Percentiles rank a stretch among this genome's conserved stretches.
Conservation (phyloP, 345 rosid genomes). For the Ceriops decandra region DNA sequence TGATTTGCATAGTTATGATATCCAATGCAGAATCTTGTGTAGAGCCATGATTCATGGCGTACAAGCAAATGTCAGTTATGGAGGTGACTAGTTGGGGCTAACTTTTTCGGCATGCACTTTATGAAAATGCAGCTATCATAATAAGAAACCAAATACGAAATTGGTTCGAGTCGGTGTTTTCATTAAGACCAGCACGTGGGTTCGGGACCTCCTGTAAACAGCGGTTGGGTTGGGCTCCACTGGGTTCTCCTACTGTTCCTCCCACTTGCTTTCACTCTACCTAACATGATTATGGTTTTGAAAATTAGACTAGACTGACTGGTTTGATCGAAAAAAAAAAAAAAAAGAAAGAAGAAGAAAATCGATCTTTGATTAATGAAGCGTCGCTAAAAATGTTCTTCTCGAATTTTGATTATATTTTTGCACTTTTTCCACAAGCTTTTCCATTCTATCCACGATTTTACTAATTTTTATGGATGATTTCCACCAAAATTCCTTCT, state of each 20-base stretch:
- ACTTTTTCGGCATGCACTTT: neutral
- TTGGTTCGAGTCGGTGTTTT: no score
- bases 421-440: no score
- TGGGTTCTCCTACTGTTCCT: neutral
- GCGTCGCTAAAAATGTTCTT: no score
- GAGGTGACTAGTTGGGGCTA: neutral
- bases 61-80: neutral
- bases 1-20: neutral
- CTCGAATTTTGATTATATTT: no score
- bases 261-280: slow-evolving; percentile 13
- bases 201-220: neutral
- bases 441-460: no score
- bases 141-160: no score
- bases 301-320: no score
- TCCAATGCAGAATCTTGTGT: neutral
- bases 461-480: no score
- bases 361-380: no score
- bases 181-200: slow-evolving; percentile 8
- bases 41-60: neutral
- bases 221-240: slow-evolving; percentile 14
- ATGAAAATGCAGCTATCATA: neutral
- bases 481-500: no score
- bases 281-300: slow-evolving; percentile 13
- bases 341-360: no score
- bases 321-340: no score